Evolutionary conservation across 805 yeast genomes (phyloP), one percentile per base, ranked within the genome.

Genomic region (Saccharomycopsis vini): DNA sequence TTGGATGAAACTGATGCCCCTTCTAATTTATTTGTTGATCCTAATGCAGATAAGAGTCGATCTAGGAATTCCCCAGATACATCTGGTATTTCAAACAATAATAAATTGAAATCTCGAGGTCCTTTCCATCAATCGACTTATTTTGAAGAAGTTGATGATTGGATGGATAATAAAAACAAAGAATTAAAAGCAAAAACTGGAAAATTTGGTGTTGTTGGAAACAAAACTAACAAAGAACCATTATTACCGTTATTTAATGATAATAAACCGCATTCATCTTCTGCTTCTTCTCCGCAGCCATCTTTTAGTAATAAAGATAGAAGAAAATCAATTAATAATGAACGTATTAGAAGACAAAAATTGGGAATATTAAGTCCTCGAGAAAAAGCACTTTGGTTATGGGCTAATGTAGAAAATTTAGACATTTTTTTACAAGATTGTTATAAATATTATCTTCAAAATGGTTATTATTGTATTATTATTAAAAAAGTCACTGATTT

Each of bases 391-490:
- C 66, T 84, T 15, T 92, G 97, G 87, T 72, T 86, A 48, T 92
- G 98, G 97, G 95, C 97, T 1, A 92, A 92, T 56, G 86, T 92
- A 20, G 86, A 84, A 52, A 92, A 92, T 60, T 71, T 92, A 59
- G 99, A 92, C 63, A 73, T 77, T 37, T 92, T 90, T 54, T 66
- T 92, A 16, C 77, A 77, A 42, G 95, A 90, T 53, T 74, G 89
- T 9, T 92, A 92, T 61, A 70, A 72, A 40, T 92, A 88, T 58
- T 92, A 84, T 59, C 65, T 81, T 22, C 95, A 94, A 2, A 85
- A 81, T 57, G 99, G 99, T 0, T 71, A 81, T 46, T 69, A 71
- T 39, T 85, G 95, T 57, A 86, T 90, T n/a, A 59, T 86, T 10
- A 59, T 87, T 23, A 68, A 79, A 16, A 74, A 81, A 37, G 49